A percentile compares a stretch with the other conserved stretches of the same genome.
These are phyloP conservation scores for Rhododendron simsii DNA, from an alignment of 148 eudicot genomes.

Conservation along the genomic window DNA sequence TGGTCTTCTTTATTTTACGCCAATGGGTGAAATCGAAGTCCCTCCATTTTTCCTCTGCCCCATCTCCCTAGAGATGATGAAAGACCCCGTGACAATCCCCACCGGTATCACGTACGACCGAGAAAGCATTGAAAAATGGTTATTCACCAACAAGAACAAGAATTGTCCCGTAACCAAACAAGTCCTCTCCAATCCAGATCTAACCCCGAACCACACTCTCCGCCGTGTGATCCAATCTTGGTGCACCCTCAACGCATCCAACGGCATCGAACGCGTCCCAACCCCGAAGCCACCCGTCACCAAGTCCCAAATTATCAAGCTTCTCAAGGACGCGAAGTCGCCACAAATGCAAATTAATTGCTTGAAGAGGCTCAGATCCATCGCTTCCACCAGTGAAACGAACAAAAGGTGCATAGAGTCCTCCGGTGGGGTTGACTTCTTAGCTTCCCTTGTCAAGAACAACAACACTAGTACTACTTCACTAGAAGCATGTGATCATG, in stretches of 20 bases:
- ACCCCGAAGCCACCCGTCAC: slow-evolving; percentile 57
- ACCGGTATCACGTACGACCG: slow-evolving; percentile 89
- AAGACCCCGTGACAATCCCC: slow-evolving; percentile 71
- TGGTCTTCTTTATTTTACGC: not conserved
- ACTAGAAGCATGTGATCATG: slow-evolving; percentile 24
- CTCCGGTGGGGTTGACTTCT: slow-evolving; percentile 40
- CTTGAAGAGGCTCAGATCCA: slow-evolving; percentile 39
- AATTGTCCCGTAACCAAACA: slow-evolving; percentile 77
- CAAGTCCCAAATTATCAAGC: slow-evolving; percentile 36
- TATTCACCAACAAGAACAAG: slow-evolving; percentile 36
- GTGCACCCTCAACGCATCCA: slow-evolving; percentile 64
- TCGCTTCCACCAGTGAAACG: slow-evolving; percentile 11
- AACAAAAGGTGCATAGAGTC: slow-evolving; percentile 33
- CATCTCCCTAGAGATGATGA: slow-evolving; percentile 81
- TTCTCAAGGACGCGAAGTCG: slow-evolving; percentile 39
- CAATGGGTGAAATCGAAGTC: slow-evolving; percentile 56
- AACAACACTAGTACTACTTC: not conserved
- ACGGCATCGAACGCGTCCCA: slow-evolving; percentile 69
- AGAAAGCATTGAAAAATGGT: slow-evolving; percentile 66
- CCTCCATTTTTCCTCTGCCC: slow-evolving; percentile 81
- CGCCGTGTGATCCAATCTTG: slow-evolving; percentile 92
- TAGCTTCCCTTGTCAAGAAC: slow-evolving; percentile 29
- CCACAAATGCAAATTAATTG: slow-evolving; percentile 23
- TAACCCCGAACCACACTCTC: slow-evolving; percentile 80
- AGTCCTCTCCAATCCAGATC: slow-evolving; percentile 23